A percentile compares a stretch with the other conserved stretches of the same genome.
Evolutionary conservation across 2,329 filamentous ascomycete genomes (phyloP).

Genomic region (Fusarium multiceps): DNA sequence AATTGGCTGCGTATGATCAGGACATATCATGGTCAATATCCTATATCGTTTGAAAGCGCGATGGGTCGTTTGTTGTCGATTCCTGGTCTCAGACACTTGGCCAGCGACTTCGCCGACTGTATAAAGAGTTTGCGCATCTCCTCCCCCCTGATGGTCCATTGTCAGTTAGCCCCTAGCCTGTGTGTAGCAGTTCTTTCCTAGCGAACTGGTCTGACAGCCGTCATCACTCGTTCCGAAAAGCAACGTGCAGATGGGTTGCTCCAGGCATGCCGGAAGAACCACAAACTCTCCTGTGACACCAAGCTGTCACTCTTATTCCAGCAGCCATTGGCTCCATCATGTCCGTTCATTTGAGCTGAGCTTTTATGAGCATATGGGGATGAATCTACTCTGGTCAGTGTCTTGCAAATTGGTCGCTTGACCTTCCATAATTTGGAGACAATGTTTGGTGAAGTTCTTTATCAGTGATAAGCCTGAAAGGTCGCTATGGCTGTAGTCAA

Average conservation of each 20-base stretch:
- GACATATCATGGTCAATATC: constrained; percentile 30
- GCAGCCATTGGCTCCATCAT: constrained; percentile 15
- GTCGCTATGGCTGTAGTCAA: not conserved
- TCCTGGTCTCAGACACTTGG: not conserved
- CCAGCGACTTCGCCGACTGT: not conserved
- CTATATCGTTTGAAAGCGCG: not conserved
- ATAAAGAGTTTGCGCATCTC: constrained; percentile 14
- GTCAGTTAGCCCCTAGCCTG: not conserved
- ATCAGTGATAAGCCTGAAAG: not conserved
- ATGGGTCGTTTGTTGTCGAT: constrained; percentile 12
- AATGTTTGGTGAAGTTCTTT: not conserved
- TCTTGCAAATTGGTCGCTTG: constrained; percentile 9
- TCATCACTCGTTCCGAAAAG: constrained; percentile 37
- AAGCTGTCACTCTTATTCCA: constrained; percentile 19
- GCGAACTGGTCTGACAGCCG: constrained; percentile 35
- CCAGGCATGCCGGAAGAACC: constrained; percentile 27
- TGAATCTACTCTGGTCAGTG: not conserved
- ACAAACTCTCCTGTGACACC: constrained; percentile 34
- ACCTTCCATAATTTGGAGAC: not conserved
- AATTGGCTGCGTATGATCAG: constrained; percentile 4
- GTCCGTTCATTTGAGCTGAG: not conserved
- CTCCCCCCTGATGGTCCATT: constrained; percentile 17
- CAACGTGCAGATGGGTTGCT: constrained; percentile 35
- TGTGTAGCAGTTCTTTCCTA: constrained; percentile 34
- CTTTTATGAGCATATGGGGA: not conserved